Percentiles rank a stretch among this genome's conserved stretches.
These are phyloP conservation scores for Fallopia convolvulus DNA, from an alignment of 148 eudicot genomes.

Conservation along the genomic window DNA sequence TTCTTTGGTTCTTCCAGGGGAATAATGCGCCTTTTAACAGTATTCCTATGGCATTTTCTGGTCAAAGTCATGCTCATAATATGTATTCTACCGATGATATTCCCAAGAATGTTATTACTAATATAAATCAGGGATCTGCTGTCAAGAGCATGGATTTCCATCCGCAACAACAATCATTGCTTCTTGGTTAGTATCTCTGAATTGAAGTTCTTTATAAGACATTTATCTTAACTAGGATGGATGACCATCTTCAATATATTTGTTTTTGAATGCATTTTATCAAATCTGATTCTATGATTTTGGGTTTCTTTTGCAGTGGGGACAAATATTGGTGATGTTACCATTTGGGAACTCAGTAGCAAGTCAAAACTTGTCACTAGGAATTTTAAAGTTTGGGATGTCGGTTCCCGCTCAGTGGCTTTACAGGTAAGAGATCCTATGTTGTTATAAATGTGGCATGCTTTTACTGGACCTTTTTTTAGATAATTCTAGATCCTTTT, in stretches of 20 bases:
- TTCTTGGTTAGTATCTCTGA: constrained; percentile 38
- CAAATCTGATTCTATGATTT: neutral
- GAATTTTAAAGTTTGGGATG: constrained; percentile 60
- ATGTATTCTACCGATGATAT: constrained; percentile 33
- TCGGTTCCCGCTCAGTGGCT: constrained; percentile 34
- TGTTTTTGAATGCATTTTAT: neutral
- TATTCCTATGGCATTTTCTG: constrained; percentile 31
- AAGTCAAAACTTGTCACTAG: constrained; percentile 32
- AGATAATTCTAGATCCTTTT: constrained; percentile 5
- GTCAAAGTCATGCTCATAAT: constrained; percentile 28
- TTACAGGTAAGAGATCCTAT: constrained; percentile 37
- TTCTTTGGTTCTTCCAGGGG: constrained; percentile 24
- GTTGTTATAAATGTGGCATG: neutral
- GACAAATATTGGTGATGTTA: constrained; percentile 51
- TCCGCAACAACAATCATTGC: constrained; percentile 47
- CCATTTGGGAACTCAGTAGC: constrained; percentile 51
- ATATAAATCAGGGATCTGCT: constrained; percentile 54
- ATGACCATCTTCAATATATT: neutral
- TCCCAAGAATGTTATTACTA: constrained; percentile 47
- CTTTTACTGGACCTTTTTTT: neutral
- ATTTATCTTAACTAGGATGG: neutral
- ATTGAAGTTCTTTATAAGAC: neutral
- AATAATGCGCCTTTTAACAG: constrained; percentile 33
- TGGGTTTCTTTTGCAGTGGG: constrained; percentile 41
- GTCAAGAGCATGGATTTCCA: constrained; percentile 71